Conservation (phyloP, 495 filamentous ascomycete genomes). For the Aspergillus cavernicola region DNA sequence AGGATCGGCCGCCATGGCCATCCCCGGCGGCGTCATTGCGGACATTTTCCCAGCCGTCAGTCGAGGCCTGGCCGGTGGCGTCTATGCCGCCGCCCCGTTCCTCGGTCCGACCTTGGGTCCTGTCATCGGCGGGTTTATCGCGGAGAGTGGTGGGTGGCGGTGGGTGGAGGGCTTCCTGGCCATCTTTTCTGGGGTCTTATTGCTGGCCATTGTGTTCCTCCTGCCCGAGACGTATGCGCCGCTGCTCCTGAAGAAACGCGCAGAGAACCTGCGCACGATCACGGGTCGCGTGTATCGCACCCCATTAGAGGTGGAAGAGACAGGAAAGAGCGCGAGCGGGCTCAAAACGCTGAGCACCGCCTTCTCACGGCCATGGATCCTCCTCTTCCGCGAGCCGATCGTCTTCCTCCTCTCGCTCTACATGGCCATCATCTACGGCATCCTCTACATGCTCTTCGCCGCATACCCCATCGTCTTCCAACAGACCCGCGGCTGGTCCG, state of each 20-base stretch:
- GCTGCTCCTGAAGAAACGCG: slow-evolving; percentile 52
- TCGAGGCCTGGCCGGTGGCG: slow-evolving; percentile 57
- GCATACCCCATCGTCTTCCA: slow-evolving; percentile 77
- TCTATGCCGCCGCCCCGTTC: slow-evolving; percentile 62
- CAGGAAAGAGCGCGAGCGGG: slow-evolving; percentile 25
- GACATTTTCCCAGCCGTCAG: slow-evolving; percentile 64
- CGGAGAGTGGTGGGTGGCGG: not conserved
- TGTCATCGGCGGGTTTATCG: slow-evolving; percentile 57
- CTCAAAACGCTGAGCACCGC: too few relatives aligned
- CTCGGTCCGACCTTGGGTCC: slow-evolving; percentile 55
- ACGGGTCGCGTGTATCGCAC: slow-evolving; percentile 54
- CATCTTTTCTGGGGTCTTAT: too few relatives aligned
- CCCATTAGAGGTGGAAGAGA: slow-evolving; percentile 41
- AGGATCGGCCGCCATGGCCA: slow-evolving; percentile 68
- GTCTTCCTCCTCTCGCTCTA: slow-evolving; percentile 64
- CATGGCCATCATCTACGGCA: slow-evolving; percentile 70
- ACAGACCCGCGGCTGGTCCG: slow-evolving; percentile 66
- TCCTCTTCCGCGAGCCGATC: slow-evolving; percentile 53
- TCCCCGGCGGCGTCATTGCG: slow-evolving; percentile 68
- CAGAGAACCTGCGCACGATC: slow-evolving; percentile 46
- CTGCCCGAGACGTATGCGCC: slow-evolving; percentile 62
- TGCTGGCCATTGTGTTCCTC: slow-evolving; percentile 44
- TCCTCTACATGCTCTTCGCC: slow-evolving; percentile 80
- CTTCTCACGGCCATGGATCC: slow-evolving; percentile 47
- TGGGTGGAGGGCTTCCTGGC: slow-evolving; percentile 49